Evolutionary conservation across 306 rosid species (phyloP).

Genomic region (Inga laurina): DNA sequence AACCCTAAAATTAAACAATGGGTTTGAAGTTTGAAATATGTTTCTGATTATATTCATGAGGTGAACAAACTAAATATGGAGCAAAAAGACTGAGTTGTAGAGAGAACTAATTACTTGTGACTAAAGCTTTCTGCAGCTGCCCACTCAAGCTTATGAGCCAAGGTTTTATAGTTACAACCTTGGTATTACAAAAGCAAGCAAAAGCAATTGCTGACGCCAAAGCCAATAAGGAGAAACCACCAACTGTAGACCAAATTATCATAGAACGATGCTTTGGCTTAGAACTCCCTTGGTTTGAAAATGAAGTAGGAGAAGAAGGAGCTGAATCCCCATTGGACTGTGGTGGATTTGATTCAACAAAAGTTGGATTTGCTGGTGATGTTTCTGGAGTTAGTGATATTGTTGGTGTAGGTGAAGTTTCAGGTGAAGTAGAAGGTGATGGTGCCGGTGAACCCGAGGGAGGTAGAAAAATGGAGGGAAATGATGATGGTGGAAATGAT

Average conservation of each 20-base stretch:
- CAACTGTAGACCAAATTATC: slow-evolving; percentile 48
- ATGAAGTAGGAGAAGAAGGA: slow-evolving; percentile 48
- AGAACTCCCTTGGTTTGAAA: slow-evolving; percentile 42
- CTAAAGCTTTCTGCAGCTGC: slow-evolving; percentile 90
- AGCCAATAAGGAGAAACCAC: slow-evolving; percentile 54
- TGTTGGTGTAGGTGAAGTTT: slow-evolving; percentile 29
- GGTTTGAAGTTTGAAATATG: slow-evolving; percentile 10
- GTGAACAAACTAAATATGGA: not conserved
- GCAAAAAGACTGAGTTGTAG: not conserved
- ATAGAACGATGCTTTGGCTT: slow-evolving; percentile 33
- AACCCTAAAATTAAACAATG: not conserved
- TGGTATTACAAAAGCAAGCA: slow-evolving; percentile 52
- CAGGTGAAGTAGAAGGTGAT: not conserved
- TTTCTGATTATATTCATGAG: not conserved
- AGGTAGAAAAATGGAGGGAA: slow-evolving; percentile 22
- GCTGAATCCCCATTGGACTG: slow-evolving; percentile 30
- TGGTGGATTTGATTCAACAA: slow-evolving; percentile 31
- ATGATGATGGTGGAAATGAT: slow-evolving; percentile 37
- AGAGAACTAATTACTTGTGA: slow-evolving; percentile 60
- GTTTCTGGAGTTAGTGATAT: slow-evolving; percentile 37
- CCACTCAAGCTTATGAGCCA: slow-evolving; percentile 97
- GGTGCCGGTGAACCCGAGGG: not conserved
- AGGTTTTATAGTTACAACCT: slow-evolving; percentile 80
- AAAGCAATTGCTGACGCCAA: slow-evolving; percentile 44
- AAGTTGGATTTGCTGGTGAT: slow-evolving; percentile 45